Base-by-base conservation (phyloP, 2,329 filamentous ascomycete species). In the Xylaria multiplex region DNA sequence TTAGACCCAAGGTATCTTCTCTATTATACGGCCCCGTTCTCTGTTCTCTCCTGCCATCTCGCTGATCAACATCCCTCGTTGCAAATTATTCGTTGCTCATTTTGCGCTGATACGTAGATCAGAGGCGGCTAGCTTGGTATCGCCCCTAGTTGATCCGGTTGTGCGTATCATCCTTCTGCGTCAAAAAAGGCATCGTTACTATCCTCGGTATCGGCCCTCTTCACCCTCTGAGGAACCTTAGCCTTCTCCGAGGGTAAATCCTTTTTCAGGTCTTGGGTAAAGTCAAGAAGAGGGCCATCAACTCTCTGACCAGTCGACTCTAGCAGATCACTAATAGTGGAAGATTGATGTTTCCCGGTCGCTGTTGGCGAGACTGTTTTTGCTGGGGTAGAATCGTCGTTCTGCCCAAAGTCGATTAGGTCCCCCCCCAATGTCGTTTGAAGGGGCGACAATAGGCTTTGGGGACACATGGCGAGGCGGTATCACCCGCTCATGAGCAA, bases 361-460 rank as follows among this genome's bases (percentile, higher is more conserved):
- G 60, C 61, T 8, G 58, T 7, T 5, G 59, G 52, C 1, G 56
- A 14, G 16, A 13, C 19, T 14, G 63, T 62, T 49, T 61, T 35
- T 22, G 66, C 16, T 50, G 69, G 24, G 30, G 68, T 16, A 14
- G 68, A 52, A 14, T 65, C 69, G 50, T 82, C 79, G 60, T 81
- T 78, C 62, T 85, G 82, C 7, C 83, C 85, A 71, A 89, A 85
- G 70, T 91, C 84, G 67, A 90, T 88, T 54, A 90, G 79, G 68
- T 87, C n/a, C 80, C 37, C 76, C 77, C 24, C 73, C 71, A 9
- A 66, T 70, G 52, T 70, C 64, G 13, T 70, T 50, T 32, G 69
- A 53, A 37, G 67, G 55, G 2, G 71, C 61, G 5, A 30, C 58
- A 5, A 70, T 56, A 27, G 59, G 72, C 14, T 50, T 63, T 45